Base-by-base conservation (phyloP, 306 rosid genomes). In the Fragaria nilgerrensis region DNA sequence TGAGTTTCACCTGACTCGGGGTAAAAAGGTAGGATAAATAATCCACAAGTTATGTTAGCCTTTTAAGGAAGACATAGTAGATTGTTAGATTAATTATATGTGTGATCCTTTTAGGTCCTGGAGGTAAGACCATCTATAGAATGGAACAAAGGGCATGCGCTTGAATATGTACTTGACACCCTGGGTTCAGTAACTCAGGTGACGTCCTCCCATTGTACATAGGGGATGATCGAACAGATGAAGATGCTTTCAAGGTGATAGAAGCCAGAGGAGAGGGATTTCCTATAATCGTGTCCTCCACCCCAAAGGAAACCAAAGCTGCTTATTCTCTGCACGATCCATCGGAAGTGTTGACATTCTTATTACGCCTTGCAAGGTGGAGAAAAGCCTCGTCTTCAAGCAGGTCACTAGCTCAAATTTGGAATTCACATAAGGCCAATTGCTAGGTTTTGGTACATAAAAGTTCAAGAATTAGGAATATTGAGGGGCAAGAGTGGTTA, bases 81-180 rank as follows among this genome's bases (percentile, higher is more conserved):
- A 32, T 47, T 11, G 5, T 36, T 11, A 37, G 36, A 37, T 14
- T 36, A 59, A 20, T 39, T 37, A 27, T 27, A 58, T 70, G 22
- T n/a, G n/a, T 19, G 69, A 36, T 65, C 47, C 19, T 4, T 52
- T 67, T 48, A 93, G 98, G 98, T 95, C 45, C 72, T 95, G 89
- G 98, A 95, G 82, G 85, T 95, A 73, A 86, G 97, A 75, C 98
- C 98, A 39, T 85, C 96, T 5, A 89, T 95, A 79, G 75, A 92
- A 69, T 95, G 98, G 98, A 91, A 95, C 87, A 95, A 95, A 88
- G 98, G 98, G 22, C 88, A 95, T 82, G 98, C 97, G 27, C 82
- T 95, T 29, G 91, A 90, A 72, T 95, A 92, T 80, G 84, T 89
- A 77, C 93, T 92, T 11, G 89, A 88, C 78, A 88, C 84, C 23